Evolutionary conservation across 2,329 filamentous ascomycete genomes (phyloP).

Genomic region (Elsinoe fawcettii): DNA sequence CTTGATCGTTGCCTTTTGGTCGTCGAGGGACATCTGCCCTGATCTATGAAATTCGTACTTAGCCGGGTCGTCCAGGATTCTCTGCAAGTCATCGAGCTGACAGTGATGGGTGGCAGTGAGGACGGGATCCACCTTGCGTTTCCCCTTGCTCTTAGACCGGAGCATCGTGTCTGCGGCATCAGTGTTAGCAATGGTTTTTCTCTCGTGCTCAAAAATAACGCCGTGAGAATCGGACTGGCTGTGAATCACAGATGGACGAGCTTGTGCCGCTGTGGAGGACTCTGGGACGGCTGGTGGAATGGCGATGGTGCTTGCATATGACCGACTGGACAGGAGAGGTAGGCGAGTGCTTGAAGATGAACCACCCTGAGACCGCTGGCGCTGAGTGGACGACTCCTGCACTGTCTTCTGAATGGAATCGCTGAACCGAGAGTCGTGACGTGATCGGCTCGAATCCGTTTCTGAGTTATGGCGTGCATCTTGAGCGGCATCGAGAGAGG

Average conservation of each 20-base stretch:
- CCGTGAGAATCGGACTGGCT: no score
- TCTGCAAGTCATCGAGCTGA: no score
- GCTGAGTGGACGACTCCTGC: neutral
- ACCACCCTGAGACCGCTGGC: neutral
- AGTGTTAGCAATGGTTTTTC: no score
- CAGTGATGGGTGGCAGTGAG: no score
- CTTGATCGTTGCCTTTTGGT: no score
- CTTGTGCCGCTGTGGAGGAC: neutral
- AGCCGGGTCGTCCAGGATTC: no score
- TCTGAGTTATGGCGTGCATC: neutral
- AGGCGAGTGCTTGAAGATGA: neutral
- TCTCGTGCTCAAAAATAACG: no score
- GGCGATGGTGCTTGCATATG: neutral
- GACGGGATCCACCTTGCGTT: no score
- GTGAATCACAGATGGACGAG: neutral
- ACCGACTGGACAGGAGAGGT: neutral
- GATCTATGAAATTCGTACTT: no score
- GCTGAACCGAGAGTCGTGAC: slow-evolving; percentile 4
- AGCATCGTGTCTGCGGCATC: no score
- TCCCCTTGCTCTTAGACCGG: no score
- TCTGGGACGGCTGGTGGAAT: neutral
- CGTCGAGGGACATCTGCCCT: no score
- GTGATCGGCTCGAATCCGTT: neutral
- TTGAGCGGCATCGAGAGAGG: neutral
- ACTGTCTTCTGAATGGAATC: neutral